phyloP scores from a whole-genome alignment of 306 rosid genomes.

The Glycine latifolia region DNA sequence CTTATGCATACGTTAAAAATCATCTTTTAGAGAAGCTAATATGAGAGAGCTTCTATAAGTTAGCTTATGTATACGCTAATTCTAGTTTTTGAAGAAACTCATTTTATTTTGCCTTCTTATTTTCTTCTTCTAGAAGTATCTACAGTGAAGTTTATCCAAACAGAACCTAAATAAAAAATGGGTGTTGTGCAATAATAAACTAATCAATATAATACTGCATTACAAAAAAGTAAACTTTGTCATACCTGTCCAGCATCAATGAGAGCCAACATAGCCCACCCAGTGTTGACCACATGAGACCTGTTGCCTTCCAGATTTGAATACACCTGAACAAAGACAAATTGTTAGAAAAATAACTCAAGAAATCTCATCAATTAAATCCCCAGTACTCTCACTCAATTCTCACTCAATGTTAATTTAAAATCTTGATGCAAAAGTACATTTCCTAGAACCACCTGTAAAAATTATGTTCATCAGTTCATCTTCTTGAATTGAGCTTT shows the following conservation, averaged over 20 bases:
- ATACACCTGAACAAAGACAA: constrained; percentile 64
- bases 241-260: constrained; percentile 83
- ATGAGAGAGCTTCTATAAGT: too few relatives aligned
- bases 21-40: too few relatives aligned
- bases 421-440: constrained; percentile 33
- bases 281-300: constrained; percentile 80
- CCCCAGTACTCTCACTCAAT: constrained; percentile 5
- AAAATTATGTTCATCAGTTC: constrained; percentile 13
- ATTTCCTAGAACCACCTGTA: constrained; percentile 16
- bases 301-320: constrained; percentile 68
- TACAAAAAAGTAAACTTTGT: constrained; percentile 36
- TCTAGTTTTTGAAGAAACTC: too few relatives aligned
- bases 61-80: too few relatives aligned
- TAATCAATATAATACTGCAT: constrained; percentile 28
- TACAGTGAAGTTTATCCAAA: too few relatives aligned
- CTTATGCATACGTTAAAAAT: too few relatives aligned
- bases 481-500: constrained; percentile 27
- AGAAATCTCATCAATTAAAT: constrained; percentile 39
- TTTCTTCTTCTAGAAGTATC: too few relatives aligned
- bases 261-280: constrained; percentile 83
- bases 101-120: too few relatives aligned
- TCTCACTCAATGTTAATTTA: constrained; percentile 23
- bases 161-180: background rate
- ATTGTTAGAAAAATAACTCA: constrained; percentile 8
- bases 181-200: constrained; percentile 24